phyloP scores from a whole-genome alignment of 305 asterid genomes.

The Ajuga reptans region DNA sequence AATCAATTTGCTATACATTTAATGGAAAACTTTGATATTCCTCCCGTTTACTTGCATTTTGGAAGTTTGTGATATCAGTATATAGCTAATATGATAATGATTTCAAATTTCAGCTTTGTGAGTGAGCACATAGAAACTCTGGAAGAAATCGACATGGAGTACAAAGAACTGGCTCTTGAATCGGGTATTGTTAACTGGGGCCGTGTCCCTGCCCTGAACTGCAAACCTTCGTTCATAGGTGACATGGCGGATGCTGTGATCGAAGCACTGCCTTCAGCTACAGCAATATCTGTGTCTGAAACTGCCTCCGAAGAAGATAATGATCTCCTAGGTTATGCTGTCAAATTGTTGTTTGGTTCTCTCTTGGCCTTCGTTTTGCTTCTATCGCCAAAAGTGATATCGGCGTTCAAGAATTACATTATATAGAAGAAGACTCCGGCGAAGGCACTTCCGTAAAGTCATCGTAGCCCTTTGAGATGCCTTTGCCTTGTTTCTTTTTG shows the following conservation, averaged over 20 bases:
- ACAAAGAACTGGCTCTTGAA: constrained; percentile 70
- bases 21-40: too few species aligned
- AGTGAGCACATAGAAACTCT: constrained; percentile 98
- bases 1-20: not conserved
- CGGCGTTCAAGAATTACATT: constrained; percentile 38
- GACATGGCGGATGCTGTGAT: constrained; percentile 88
- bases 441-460: too few species aligned
- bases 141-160: constrained; percentile 95
- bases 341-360: constrained; percentile 61
- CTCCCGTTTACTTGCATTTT: not conserved
- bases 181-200: constrained; percentile 90
- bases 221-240: constrained; percentile 64
- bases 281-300: constrained; percentile 42
- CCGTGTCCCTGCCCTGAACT: constrained; percentile 92
- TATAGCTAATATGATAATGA: constrained; percentile 3
- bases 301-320: constrained; percentile 33
- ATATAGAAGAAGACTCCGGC: constrained; percentile 6
- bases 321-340: constrained; percentile 34
- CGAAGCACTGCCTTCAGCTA: constrained; percentile 78
- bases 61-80: not conserved
- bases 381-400: constrained; percentile 38
- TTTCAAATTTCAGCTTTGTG: constrained; percentile 60
- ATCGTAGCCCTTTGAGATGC: too few species aligned
- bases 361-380: constrained; percentile 60
- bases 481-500: too few species aligned